Percentiles rank a stretch among this genome's conserved stretches.
phyloP scores from a whole-genome alignment of 129 eudicot species.

The Pittosporum tobira region DNA sequence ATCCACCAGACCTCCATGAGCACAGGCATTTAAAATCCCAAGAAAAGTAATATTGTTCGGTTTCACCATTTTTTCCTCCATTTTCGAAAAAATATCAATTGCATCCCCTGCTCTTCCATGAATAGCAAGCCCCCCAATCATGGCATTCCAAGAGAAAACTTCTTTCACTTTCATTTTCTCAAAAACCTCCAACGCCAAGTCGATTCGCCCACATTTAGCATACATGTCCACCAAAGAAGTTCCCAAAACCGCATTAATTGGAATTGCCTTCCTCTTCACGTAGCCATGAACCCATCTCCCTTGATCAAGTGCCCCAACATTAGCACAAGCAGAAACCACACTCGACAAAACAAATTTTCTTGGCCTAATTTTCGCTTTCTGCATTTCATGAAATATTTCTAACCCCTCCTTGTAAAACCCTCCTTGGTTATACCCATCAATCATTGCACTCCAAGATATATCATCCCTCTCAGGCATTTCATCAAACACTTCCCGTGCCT shows the following conservation, averaged over 20 bases:
- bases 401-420: conserved; percentile 37
- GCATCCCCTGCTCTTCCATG: conserved; percentile 61
- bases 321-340: conserved; percentile 43
- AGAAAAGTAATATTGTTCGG: conserved; percentile 44
- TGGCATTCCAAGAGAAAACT: conserved; percentile 57
- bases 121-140: conserved; percentile 68
- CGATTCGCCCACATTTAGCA: conserved; percentile 54
- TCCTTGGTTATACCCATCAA: conserved; percentile 50
- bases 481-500: conserved; percentile 30
- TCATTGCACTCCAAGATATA: conserved; percentile 62
- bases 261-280: conserved; percentile 29
- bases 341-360: conserved; percentile 48
- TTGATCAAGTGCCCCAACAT: conserved; percentile 57
- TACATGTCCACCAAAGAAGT: conserved; percentile 56
- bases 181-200: conserved; percentile 61
- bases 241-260: conserved; percentile 38
- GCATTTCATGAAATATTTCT: conserved; percentile 42
- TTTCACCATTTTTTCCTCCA: conserved; percentile 24
- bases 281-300: conserved; percentile 57
- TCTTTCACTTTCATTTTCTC: conserved; percentile 37
- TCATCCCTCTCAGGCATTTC: conserved; percentile 46
- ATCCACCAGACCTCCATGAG: conserved; percentile 54
- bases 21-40: conserved; percentile 53
- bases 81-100: conserved; percentile 28
- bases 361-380: conserved; percentile 27